Evolutionary conservation across 495 filamentous ascomycete genomes (phyloP), one percentile per base, ranked within the genome.

Genomic region (Aspergillus nanangensis): DNA sequence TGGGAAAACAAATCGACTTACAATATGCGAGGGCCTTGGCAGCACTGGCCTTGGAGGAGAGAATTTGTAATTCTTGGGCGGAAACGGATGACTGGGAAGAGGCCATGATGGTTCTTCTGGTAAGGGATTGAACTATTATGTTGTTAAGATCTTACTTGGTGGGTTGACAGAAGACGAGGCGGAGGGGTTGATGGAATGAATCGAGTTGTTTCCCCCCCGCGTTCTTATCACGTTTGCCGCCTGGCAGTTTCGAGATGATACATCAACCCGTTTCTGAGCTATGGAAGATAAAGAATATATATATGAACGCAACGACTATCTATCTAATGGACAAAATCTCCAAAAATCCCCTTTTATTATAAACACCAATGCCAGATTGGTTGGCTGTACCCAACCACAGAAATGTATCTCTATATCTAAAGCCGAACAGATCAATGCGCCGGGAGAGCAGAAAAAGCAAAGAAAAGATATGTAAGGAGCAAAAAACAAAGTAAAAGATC

Each of bases 11-110:
- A 15, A 37, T 7, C 22, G 27, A 56, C 74, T 47, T 65, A 77
- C 88, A 91, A 72, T 95, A 94, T 31, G 90, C 86, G n/a, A 69
- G 65, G 8, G 67, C 72, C 62, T 90, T 91, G 50, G 89, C 87
- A 24, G 74, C 75, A 19, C 73, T 68, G 38, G 80, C 78, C 52
- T 76, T 76, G 21, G 60, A 53, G 9, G 72, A 76, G 33, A 95
- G 80, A 23, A 69, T 69, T 44, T 69, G 46, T 53, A 92, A 77
- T 56, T 92, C 82, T 21, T 65, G 55, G 5, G 65, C 55, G 4
- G 79, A 73, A 10, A 92, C 69, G 31, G 69, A 60, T 60, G 79
- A 66, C 7, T 48, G 21, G 18, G 49, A 29, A 32, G 60, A 52
- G 17, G 56, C 47, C 63, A 63, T 65, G 15, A 17, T 21, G 37